phyloP scores from a whole-genome alignment of 495 filamentous ascomycete genomes.

The Lindgomyces ingoldianus region DNA sequence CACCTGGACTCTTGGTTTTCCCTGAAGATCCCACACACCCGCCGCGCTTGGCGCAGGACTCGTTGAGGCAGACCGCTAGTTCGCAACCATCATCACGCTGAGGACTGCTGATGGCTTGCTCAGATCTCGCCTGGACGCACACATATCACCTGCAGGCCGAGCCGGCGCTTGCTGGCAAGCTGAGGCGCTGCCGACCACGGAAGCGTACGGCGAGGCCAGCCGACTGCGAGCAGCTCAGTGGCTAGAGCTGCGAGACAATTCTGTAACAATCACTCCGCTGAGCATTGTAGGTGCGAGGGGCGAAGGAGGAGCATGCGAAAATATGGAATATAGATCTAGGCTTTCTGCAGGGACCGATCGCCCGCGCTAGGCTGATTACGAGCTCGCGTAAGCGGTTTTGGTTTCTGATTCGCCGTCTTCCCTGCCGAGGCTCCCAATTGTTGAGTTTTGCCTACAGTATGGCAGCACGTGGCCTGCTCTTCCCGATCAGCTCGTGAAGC shows the following conservation, averaged over 20 bases:
- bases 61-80: constrained; percentile 30
- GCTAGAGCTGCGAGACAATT: too few species aligned
- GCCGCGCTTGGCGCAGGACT: constrained; percentile 18
- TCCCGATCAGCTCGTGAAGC: not conserved
- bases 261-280: too few species aligned
- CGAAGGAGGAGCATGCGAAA: constrained; percentile 11
- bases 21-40: constrained; percentile 18
- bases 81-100: constrained; percentile 19
- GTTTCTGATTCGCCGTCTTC: not conserved
- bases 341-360: constrained; percentile 34
- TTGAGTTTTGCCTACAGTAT: not conserved
- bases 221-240: not conserved
- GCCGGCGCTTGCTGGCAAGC: not conserved
- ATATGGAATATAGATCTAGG: constrained; percentile 28
- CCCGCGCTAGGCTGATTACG: constrained; percentile 7
- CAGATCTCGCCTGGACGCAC: not conserved
- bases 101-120: not conserved
- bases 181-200: not conserved
- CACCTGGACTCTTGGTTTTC: constrained; percentile 1
- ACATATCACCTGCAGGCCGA: not conserved
- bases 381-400: not conserved
- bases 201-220: too few species aligned
- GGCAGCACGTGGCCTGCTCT: constrained; percentile 2
- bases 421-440: not conserved
- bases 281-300: too few species aligned